Conservation (phyloP, 192 early-diverging fungal species). For the Coemansia sp. region DNA sequence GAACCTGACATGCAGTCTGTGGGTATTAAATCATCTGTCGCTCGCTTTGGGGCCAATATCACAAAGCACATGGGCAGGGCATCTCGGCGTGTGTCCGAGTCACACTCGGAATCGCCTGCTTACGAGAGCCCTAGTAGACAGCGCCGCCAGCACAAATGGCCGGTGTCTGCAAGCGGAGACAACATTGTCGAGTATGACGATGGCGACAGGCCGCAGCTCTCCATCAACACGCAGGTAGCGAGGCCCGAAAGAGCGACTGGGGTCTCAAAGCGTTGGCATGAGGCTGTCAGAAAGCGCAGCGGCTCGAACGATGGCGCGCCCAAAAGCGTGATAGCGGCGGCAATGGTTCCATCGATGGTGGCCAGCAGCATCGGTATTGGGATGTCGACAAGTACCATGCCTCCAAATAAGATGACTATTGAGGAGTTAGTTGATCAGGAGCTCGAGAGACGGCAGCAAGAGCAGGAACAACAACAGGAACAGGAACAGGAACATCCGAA, state of each 20-base stretch:
- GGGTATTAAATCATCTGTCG: constrained; percentile 26
- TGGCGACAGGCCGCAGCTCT: not conserved
- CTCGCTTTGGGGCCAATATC: constrained; percentile 29
- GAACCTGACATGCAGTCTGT: constrained; percentile 6
- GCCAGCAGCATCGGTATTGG: constrained; percentile 49
- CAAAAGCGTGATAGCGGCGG: constrained; percentile 34
- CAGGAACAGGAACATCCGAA: not conserved
- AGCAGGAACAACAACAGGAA: not conserved
- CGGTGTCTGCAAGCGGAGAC: too few relatives aligned
- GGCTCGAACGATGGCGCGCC: constrained; percentile 20
- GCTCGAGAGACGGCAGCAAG: constrained; percentile 25
- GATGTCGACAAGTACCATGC: constrained; percentile 50
- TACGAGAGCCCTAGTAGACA: constrained; percentile 1
- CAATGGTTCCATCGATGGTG: constrained; percentile 51
- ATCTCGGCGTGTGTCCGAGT: constrained; percentile 1
- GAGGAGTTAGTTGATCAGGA: constrained; percentile 49
- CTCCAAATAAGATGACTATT: constrained; percentile 47
- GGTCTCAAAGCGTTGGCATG: not conserved
- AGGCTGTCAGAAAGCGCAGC: constrained; percentile 30
- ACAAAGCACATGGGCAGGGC: constrained; percentile 13
- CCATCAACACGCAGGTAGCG: constrained; percentile 1
- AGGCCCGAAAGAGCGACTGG: not conserved
- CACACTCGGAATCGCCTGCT: not conserved
- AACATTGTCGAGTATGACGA: not conserved
- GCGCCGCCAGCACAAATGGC: not conserved